phyloP scores from a whole-genome alignment of 352 stramenopile genomes.

The Phytophthora palmivora region DNA sequence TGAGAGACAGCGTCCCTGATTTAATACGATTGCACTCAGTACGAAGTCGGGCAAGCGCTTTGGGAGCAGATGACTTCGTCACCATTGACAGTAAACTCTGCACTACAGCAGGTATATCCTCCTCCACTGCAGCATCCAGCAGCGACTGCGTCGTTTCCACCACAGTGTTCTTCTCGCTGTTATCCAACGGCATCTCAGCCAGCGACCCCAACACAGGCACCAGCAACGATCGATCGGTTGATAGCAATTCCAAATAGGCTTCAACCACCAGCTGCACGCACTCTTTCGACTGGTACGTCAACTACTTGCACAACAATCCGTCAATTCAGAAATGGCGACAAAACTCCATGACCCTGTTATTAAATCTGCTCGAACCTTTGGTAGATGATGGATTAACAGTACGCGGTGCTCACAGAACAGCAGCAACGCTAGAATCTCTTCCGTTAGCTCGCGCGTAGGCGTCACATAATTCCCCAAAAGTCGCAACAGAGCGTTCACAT shows the following conservation, averaged over 20 bases:
- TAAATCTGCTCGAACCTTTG: constrained; percentile 48
- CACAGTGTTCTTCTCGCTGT: constrained; percentile 67
- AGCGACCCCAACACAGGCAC: constrained; percentile 83
- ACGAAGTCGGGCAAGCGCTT: constrained; percentile 63
- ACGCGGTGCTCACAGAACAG: constrained; percentile 79
- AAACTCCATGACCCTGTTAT: constrained; percentile 1
- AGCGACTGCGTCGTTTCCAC: constrained; percentile 71
- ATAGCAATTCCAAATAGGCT: constrained; percentile 77
- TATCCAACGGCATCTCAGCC: constrained; percentile 72
- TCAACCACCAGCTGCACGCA: constrained; percentile 81
- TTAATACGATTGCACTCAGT: constrained; percentile 66
- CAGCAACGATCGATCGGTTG: constrained; percentile 77
- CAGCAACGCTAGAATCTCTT: constrained; percentile 74
- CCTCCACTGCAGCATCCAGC: constrained; percentile 75
- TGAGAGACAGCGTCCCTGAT: constrained; percentile 58
- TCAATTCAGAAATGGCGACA: constrained; percentile 6
- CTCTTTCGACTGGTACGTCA: constrained; percentile 84
- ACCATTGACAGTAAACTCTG: constrained; percentile 82
- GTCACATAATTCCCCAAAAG: constrained; percentile 78
- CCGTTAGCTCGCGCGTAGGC: constrained; percentile 76
- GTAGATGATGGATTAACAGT: constrained; percentile 81
- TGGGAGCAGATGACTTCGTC: constrained; percentile 50
- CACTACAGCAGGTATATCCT: constrained; percentile 81
- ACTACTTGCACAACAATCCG: constrained; percentile 33
- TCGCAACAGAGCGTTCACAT: constrained; percentile 76